A percentile compares a stretch with the other conserved stretches of the same genome.
Evolutionary conservation across 2,329 filamentous ascomycete genomes (phyloP).

Genomic region (Penicillium corylophilum): DNA sequence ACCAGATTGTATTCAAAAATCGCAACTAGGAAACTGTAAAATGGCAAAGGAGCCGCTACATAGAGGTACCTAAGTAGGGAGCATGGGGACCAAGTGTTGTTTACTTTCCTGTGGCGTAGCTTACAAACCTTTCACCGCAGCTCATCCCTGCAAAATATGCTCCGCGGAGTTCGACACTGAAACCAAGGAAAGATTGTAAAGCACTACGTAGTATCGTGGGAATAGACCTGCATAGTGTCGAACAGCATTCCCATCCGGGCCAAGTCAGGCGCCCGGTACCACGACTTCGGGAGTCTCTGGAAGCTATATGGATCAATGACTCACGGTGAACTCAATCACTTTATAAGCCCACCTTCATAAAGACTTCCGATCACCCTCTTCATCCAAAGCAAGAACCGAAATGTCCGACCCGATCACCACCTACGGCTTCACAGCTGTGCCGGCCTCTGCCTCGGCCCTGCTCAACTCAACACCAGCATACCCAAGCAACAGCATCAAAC

Average conservation of each 20-base stretch:
- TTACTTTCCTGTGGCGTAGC: no score
- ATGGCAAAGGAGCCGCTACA: no score
- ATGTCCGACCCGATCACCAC: slow-evolving; percentile 20
- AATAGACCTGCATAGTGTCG: background rate
- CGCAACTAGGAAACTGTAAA: no score
- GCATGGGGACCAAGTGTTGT: no score
- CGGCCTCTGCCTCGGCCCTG: slow-evolving; percentile 29
- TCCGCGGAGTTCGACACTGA: background rate
- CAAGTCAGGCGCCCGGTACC: background rate
- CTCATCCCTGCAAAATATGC: background rate
- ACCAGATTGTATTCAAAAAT: no score
- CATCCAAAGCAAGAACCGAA: background rate
- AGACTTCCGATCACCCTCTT: no score
- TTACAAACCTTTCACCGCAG: background rate
- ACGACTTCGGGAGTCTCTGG: background rate
- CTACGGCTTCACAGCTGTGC: slow-evolving; percentile 40
- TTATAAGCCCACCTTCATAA: background rate
- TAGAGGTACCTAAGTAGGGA: no score
- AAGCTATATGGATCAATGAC: background rate
- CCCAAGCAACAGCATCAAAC: slow-evolving; percentile 13
- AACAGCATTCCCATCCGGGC: background rate
- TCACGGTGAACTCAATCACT: background rate
- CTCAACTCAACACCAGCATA: slow-evolving; percentile 14
- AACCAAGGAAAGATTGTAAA: background rate
- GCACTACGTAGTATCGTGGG: background rate